Conservation (phyloP, 176 grass and related monocot genomes). For the Ananas comosus region DNA sequence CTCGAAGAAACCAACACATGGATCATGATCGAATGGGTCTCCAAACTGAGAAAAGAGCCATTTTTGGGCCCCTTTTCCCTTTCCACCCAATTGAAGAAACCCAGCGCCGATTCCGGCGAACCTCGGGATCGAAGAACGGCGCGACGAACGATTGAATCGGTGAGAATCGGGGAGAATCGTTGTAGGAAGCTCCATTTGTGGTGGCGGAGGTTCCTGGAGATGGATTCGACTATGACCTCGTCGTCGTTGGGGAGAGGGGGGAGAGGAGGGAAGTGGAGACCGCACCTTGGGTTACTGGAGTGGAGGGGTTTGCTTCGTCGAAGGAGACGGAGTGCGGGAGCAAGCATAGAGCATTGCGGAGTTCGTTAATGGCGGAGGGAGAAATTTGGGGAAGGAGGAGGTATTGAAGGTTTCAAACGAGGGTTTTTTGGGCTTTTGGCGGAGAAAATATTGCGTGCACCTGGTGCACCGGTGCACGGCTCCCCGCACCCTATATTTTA, state of each 20-base stretch:
- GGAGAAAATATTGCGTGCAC: too few species aligned
- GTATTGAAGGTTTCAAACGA: background rate
- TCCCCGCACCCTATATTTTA: too few species aligned
- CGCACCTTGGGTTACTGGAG: background rate
- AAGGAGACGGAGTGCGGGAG: background rate
- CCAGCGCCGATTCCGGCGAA: conserved; percentile 5
- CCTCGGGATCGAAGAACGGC: background rate
- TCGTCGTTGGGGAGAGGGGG: background rate
- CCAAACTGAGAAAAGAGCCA: background rate
- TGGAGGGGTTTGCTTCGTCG: background rate
- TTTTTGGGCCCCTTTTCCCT: background rate
- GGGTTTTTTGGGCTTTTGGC: background rate
- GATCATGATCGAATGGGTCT: conserved; percentile 3
- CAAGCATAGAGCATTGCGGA: conserved; percentile 14
- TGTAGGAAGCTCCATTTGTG: conserved; percentile 11
- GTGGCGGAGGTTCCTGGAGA: conserved; percentile 13
- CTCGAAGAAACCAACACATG: conserved; percentile 11
- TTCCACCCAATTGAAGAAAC: conserved; percentile 3
- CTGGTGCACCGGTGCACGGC: too few species aligned
- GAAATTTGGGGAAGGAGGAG: background rate
- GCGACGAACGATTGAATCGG: background rate
- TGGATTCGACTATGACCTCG: background rate
- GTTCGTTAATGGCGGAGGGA: background rate
- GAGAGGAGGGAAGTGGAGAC: background rate
- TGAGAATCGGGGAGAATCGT: background rate